phyloP scores from a whole-genome alignment of 2,329 filamentous ascomycete genomes.

The Cladosporium colombiae region DNA sequence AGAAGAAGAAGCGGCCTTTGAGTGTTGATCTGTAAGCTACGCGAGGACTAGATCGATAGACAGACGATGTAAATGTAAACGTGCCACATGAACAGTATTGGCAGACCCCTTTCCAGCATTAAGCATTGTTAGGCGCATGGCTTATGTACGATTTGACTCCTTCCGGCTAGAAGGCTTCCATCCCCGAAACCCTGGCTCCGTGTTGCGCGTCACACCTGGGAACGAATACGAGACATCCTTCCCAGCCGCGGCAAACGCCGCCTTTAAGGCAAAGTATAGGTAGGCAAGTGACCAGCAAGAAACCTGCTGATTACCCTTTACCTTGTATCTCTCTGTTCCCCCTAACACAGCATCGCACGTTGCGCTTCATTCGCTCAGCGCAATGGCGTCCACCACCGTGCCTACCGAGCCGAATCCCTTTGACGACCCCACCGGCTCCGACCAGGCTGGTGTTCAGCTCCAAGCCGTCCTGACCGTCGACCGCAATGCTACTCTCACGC shows the following conservation, averaged over 20 bases:
- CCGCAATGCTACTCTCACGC: conserved; percentile 60
- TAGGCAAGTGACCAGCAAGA: conserved; percentile 8
- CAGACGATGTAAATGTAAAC: neutral
- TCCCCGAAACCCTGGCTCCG: conserved; percentile 1
- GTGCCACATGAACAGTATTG: neutral
- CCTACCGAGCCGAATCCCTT: conserved; percentile 32
- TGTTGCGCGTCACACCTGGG: conserved; percentile 1
- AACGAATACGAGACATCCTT: conserved; percentile 8
- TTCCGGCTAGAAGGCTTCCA: conserved; percentile 3
- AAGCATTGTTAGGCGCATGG: neutral
- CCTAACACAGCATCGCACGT: neutral
- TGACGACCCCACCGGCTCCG: conserved; percentile 33
- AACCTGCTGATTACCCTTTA: neutral
- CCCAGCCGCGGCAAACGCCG: conserved; percentile 7
- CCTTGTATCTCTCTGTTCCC: neutral
- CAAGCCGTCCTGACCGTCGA: conserved; percentile 46
- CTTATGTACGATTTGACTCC: neutral
- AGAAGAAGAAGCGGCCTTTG: conserved; percentile 32
- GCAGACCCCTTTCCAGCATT: neutral
- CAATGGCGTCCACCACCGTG: conserved; percentile 20
- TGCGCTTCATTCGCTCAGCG: conserved; percentile 36
- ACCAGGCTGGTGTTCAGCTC: conserved; percentile 16
- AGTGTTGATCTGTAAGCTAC: neutral
- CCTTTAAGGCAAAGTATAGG: neutral
- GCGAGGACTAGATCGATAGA: neutral